Evolutionary conservation across 257 asterid genomes (phyloP).

Genomic region (Primulina eburnea): DNA sequence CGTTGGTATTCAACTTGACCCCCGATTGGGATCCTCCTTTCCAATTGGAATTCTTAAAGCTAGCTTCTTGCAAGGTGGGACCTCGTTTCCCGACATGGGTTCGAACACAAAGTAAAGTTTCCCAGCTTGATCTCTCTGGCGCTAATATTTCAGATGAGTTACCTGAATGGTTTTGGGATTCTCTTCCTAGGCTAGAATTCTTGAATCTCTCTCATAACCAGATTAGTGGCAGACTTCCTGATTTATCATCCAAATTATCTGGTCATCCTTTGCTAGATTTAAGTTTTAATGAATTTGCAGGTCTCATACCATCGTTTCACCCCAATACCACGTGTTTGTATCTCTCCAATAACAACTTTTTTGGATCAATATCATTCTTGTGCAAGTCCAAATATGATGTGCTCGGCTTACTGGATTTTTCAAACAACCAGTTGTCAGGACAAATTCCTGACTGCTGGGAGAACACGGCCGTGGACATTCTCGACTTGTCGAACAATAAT

Average conservation of each 20-base stretch:
- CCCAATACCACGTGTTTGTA: background rate
- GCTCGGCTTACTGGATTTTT: conserved; percentile 12
- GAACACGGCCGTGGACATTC: background rate
- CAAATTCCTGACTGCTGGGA: conserved; percentile 30
- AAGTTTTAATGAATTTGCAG: conserved; percentile 31
- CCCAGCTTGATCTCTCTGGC: conserved; percentile 26
- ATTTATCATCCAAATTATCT: background rate
- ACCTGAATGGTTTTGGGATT: conserved; percentile 32
- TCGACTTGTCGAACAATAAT: conserved; percentile 26
- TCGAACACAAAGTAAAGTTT: conserved; percentile 15
- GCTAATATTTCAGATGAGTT: conserved; percentile 24
- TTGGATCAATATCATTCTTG: conserved; percentile 26
- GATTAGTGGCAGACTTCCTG: conserved; percentile 30
- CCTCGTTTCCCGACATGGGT: conserved; percentile 37
- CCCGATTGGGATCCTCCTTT: conserved; percentile 33
- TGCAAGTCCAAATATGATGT: background rate
- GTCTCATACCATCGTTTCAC: conserved; percentile 17
- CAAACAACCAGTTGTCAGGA: conserved; percentile 21
- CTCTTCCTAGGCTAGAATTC: background rate
- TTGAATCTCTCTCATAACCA: conserved; percentile 37
- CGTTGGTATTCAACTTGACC: conserved; percentile 14
- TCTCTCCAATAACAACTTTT: conserved; percentile 27
- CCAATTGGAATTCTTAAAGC: background rate
- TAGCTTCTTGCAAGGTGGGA: conserved; percentile 28
- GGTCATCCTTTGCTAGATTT: conserved; percentile 6